A percentile compares a stretch with the other conserved stretches of the same genome.
Evolutionary conservation across 139 green algal genomes (phyloP).

Genomic region (Nannochloris sp.): DNA sequence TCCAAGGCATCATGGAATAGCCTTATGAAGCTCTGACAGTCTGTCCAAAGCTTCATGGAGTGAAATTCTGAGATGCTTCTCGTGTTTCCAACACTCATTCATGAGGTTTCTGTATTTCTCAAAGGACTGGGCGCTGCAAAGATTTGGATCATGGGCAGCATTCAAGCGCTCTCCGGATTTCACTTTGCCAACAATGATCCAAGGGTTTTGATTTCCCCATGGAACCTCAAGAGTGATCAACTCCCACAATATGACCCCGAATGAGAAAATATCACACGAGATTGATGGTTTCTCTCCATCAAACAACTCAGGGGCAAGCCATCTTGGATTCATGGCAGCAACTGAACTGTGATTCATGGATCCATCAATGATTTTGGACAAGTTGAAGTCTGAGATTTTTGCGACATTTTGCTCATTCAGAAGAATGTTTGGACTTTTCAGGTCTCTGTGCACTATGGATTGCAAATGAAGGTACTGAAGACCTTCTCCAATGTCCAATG

Average conservation of each 20-base stretch:
- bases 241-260: slow-evolving; percentile 48
- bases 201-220: slow-evolving; percentile 23
- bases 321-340: slow-evolving; percentile 30
- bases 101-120: too few relatives aligned
- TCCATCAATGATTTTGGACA: slow-evolving; percentile 24
- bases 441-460: slow-evolving; percentile 79
- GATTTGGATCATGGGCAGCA: too few relatives aligned
- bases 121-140: too few relatives aligned
- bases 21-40: too few relatives aligned
- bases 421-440: slow-evolving; percentile 94
- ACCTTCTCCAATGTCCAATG: slow-evolving; percentile 52
- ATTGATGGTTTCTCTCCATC: not conserved
- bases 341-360: slow-evolving; percentile 8
- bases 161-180: not conserved
- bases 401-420: slow-evolving; percentile 58
- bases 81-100: too few relatives aligned
- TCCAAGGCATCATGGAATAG: too few relatives aligned
- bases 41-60: too few relatives aligned
- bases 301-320: slow-evolving; percentile 41
- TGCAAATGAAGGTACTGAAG: slow-evolving; percentile 72
- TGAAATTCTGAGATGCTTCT: too few relatives aligned
- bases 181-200: not conserved
- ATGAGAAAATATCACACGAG: slow-evolving; percentile 41
- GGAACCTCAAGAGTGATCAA: slow-evolving; percentile 70
- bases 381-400: slow-evolving; percentile 83